phyloP scores from a whole-genome alignment of 176 grass and related monocot genomes.

The Cocos nucifera region DNA sequence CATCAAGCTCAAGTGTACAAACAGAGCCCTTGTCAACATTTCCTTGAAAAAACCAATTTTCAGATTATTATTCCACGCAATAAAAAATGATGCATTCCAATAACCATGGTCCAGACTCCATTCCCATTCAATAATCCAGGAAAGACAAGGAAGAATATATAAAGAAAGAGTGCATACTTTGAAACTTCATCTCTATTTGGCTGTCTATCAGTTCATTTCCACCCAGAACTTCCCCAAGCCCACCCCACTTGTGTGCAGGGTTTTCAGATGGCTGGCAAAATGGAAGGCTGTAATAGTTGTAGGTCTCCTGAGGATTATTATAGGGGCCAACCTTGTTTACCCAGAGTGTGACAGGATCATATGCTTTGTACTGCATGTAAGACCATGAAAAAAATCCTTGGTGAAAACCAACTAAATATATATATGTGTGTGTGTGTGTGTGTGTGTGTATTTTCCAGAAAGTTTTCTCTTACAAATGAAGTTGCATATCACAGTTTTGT shows the following conservation, averaged over 20 bases:
- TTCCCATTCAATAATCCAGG: neutral
- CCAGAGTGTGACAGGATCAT: constrained; percentile 1
- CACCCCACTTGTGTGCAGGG: constrained; percentile 2
- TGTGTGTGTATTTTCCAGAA: no score
- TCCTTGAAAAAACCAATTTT: neutral
- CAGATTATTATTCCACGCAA: neutral
- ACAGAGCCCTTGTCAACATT: neutral
- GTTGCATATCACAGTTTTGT: no score
- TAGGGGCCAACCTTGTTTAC: constrained; percentile 3
- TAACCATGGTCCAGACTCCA: neutral
- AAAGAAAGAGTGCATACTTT: neutral
- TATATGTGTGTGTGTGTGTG: no score
- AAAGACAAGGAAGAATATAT: neutral
- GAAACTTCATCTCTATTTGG: constrained; percentile 1
- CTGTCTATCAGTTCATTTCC: constrained; percentile 6
- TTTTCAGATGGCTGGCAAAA: constrained; percentile 5
- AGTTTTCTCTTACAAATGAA: no score
- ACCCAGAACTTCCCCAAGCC: neutral
- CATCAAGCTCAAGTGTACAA: neutral
- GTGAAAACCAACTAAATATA: no score
- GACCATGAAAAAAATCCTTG: no score
- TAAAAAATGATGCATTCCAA: neutral
- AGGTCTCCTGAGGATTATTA: constrained; percentile 3
- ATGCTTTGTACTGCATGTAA: neutral
- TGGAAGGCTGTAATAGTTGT: constrained; percentile 2